Conservation (phyloP, 148 eudicot genomes). For the Diospyros kaki region DNA sequence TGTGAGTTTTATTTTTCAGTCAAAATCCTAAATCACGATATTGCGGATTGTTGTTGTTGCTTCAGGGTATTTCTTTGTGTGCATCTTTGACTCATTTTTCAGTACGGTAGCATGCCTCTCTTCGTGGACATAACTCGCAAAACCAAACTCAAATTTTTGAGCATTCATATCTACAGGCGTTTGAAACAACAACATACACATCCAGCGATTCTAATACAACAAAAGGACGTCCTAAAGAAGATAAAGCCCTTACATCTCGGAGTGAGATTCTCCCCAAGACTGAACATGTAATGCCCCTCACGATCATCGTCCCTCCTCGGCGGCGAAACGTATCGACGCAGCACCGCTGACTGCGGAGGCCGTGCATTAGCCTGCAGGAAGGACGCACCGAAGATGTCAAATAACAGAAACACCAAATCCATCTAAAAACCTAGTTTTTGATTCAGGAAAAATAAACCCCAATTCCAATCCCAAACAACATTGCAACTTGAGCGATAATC, state of each 20-base stretch:
- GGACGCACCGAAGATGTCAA: not conserved
- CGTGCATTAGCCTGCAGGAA: slow-evolving; percentile 25
- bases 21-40: too few species aligned
- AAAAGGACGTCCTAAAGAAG: too few species aligned
- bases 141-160: too few species aligned
- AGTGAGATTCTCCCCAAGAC: slow-evolving; percentile 79
- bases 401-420: not conserved
- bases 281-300: slow-evolving; percentile 77
- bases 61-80: too few species aligned
- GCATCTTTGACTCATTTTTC: too few species aligned
- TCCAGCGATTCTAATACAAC: too few species aligned
- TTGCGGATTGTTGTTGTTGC: too few species aligned
- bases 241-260: slow-evolving; percentile 62
- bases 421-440: not conserved
- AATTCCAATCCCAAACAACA: not conserved
- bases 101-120: too few species aligned
- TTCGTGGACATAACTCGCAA: too few species aligned
- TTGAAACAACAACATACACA: too few species aligned
- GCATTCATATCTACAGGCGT: too few species aligned
- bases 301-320: slow-evolving; percentile 71
- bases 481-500: not conserved
- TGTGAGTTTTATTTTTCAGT: too few species aligned
- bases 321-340: slow-evolving; percentile 54
- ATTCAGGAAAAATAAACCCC: not conserved
- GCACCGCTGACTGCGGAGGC: slow-evolving; percentile 5